Evolutionary conservation across 2,329 filamentous ascomycete species (phyloP), one percentile per base, ranked within the genome.

Genomic region (Fonsecaea nubica): DNA sequence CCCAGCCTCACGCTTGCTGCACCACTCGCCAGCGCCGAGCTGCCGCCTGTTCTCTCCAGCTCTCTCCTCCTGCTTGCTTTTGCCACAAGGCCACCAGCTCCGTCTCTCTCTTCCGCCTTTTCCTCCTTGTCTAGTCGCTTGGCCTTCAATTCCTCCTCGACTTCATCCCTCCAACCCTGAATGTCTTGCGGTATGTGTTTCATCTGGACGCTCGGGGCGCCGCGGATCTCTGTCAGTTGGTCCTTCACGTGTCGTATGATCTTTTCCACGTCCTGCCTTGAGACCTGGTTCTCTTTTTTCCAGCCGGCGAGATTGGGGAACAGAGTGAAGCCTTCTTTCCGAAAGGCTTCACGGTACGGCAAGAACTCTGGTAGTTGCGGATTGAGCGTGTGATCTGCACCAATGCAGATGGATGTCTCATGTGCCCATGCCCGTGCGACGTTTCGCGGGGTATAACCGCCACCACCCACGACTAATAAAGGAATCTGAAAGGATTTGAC

Each of bases 351-450:
- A 65, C 93, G 88, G 83, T 94, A 96, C 0, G 93, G 92, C 7
- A 94, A 88, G 74, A 96, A 89, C 40, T 86, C 80, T 0, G 95
- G 94, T 33, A 98, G 89, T 12, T 87, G 85, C 18, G 90, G 86
- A 76, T 86, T 82, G 69, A 97, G 89, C 64, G 87, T 86, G 69
- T 90, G 84, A 67, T 90, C 85, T 64, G 88, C 89, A 72, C 89
- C 89, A 69, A 96, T 91, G 67, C 92, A 92, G 72, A 98, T 92
- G 67, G 91, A 91, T 12, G 95, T 99, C 81, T 99, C 95, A 79
- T 96, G 94, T 30, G 93, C 92, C 95, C 95, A 99, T 35, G 94
- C 93, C 62, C 95, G 90, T 50, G 95, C 95, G 6, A 99, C 95
- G 75, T 99, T 99, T 71, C 94, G 88, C 4, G 95, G 93, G 13